phyloP scores from a whole-genome alignment of 306 rosid genomes.

The Biancaea sappan region DNA sequence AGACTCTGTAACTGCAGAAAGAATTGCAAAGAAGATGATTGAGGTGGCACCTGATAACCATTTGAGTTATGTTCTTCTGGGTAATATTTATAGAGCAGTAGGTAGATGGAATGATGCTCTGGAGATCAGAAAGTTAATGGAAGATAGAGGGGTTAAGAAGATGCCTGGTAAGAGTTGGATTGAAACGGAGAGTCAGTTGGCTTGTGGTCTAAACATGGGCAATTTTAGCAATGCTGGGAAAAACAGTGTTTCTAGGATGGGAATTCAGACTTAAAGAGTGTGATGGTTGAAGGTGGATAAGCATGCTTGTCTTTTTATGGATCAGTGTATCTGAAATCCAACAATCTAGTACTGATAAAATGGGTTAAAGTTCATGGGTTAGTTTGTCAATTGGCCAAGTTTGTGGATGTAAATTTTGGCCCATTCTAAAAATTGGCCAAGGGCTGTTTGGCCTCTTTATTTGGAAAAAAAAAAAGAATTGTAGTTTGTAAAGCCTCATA shows the following conservation, averaged over 20 bases:
- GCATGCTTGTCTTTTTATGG: too few relatives aligned
- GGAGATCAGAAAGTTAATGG: conserved; percentile 73
- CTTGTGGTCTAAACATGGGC: conserved; percentile 36
- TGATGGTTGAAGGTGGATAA: conserved; percentile 31
- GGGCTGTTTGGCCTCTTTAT: too few relatives aligned
- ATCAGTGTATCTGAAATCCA: too few relatives aligned
- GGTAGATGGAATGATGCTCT: conserved; percentile 86
- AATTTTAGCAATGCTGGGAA: conserved; percentile 30
- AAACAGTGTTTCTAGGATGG: conserved; percentile 22
- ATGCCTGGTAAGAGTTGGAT: conserved; percentile 83
- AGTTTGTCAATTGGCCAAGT: background rate
- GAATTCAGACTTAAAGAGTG: background rate
- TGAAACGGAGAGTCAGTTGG: conserved; percentile 44
- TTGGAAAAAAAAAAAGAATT: too few relatives aligned
- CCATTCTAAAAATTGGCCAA: too few relatives aligned
- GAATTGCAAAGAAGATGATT: conserved; percentile 84
- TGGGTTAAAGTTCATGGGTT: too few relatives aligned
- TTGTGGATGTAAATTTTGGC: too few relatives aligned
- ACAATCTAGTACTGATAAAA: too few relatives aligned
- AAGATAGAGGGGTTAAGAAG: conserved; percentile 78
- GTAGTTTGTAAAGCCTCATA: too few relatives aligned
- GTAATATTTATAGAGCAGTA: conserved; percentile 68
- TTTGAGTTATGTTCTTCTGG: conserved; percentile 79
- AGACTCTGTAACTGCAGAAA: conserved; percentile 63
- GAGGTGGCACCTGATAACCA: conserved; percentile 66